Percentiles rank a stretch among this genome's conserved stretches.
These are phyloP conservation scores for Geotrichum restrictum DNA, from an alignment of 1,139 yeast genomes.

Conservation along the genomic window DNA sequence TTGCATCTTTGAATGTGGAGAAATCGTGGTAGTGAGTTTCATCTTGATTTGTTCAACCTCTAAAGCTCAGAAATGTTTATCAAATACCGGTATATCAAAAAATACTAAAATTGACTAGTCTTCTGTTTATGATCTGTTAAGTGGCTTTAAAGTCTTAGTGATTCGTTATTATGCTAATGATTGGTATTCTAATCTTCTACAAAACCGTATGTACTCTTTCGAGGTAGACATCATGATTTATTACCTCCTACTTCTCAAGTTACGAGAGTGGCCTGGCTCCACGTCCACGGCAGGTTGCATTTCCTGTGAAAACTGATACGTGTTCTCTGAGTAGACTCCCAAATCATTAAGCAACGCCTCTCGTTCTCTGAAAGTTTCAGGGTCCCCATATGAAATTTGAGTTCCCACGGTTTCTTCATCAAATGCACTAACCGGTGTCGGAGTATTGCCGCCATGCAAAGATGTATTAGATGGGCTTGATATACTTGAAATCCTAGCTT, in stretches of 20 bases:
- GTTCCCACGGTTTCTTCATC: constrained; percentile 11
- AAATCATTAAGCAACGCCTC: constrained; percentile 27
- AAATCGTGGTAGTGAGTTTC: too few relatives aligned
- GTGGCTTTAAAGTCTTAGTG: too few relatives aligned
- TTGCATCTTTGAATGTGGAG: too few relatives aligned
- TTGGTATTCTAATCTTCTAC: too few relatives aligned
- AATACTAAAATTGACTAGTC: too few relatives aligned
- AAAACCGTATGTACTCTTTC: too few relatives aligned
- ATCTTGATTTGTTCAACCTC: too few relatives aligned
- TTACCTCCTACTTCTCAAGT: constrained; percentile 7
- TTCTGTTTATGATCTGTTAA: too few relatives aligned
- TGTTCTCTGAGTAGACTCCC: constrained; percentile 24
- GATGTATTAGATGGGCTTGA: background rate
- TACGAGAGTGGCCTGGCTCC: constrained; percentile 7
- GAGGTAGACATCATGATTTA: too few relatives aligned
- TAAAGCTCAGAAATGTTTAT: too few relatives aligned
- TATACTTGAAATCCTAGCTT: constrained; percentile 5
- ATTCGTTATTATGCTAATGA: too few relatives aligned
- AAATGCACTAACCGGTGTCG: background rate
- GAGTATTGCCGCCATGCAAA: background rate
- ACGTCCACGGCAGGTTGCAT: constrained; percentile 21
- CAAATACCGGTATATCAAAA: too few relatives aligned
- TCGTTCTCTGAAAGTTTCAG: constrained; percentile 12
- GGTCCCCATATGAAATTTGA: constrained; percentile 15
- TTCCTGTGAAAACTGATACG: constrained; percentile 12